Evolutionary conservation across 2,329 filamentous ascomycete species (phyloP).

Genomic region (Neoarthrinium moseri): DNA sequence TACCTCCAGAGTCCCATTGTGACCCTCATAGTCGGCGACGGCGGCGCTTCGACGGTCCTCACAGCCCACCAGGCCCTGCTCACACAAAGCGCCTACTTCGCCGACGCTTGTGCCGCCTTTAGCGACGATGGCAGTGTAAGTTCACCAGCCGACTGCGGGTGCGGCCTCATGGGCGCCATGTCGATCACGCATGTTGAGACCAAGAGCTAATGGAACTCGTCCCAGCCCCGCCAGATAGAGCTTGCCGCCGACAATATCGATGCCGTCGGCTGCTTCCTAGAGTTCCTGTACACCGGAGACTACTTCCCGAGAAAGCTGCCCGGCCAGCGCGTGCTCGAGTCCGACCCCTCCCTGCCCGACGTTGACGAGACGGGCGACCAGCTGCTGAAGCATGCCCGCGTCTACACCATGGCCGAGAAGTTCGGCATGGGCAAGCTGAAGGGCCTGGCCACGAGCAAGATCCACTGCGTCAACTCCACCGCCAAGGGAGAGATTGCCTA

Average conservation of each 20-base stretch:
- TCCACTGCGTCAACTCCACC: conserved; percentile 85
- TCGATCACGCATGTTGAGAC: not conserved
- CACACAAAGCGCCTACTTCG: conserved; percentile 71
- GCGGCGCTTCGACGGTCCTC: conserved; percentile 60
- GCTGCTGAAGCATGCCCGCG: conserved; percentile 82
- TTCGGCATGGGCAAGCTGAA: conserved; percentile 69
- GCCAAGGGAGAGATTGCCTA: conserved; percentile 90
- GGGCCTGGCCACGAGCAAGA: conserved; percentile 80
- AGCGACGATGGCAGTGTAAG: conserved; percentile 59
- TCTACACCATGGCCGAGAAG: conserved; percentile 86
- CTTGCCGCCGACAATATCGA: conserved; percentile 68
- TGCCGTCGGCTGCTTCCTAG: conserved; percentile 75
- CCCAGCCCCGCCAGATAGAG: conserved; percentile 63
- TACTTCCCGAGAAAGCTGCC: conserved; percentile 75
- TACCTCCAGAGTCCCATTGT: conserved; percentile 71
- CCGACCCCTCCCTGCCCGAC: conserved; percentile 61
- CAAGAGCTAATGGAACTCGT: conserved; percentile 2
- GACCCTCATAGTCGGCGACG: conserved; percentile 63
- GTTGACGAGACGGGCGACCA: conserved; percentile 79
- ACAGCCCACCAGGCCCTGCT: conserved; percentile 80
- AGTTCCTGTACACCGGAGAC: conserved; percentile 82
- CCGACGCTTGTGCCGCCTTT: conserved; percentile 60
- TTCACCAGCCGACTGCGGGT: no score
- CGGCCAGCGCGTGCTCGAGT: conserved; percentile 66
- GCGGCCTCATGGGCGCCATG: no score